These are phyloP conservation scores for Xylaria nigripes DNA, from an alignment of 495 filamentous ascomycete genomes.

Conservation along the genomic window DNA sequence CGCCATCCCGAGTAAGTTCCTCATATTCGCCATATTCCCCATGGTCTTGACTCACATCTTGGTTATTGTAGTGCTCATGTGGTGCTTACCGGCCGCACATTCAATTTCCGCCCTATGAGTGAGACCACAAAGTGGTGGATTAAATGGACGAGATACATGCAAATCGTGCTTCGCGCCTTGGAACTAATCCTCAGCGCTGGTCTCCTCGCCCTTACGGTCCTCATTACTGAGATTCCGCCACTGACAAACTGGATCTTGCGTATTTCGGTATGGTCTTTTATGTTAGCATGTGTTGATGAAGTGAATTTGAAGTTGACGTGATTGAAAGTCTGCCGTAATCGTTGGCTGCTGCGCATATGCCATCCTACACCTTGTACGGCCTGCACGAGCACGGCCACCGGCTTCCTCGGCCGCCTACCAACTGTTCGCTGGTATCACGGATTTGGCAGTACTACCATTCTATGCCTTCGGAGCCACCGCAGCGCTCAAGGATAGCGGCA, in stretches of 20 bases:
- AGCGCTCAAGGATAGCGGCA: conserved; percentile 40
- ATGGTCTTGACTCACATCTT: conserved; percentile 8
- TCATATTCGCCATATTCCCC: background rate
- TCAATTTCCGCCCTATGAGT: conserved; percentile 53
- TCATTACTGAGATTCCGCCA: conserved; percentile 55
- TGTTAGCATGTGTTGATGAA: background rate
- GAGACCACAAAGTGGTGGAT: conserved; percentile 59
- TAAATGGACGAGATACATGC: conserved; percentile 53
- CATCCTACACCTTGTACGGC: conserved; percentile 64
- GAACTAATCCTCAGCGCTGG: conserved; percentile 62
- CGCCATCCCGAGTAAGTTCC: conserved; percentile 68
- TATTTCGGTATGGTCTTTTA: conserved; percentile 53
- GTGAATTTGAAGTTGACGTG: background rate
- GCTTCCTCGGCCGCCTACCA: conserved; percentile 78
- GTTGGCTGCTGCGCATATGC: conserved; percentile 64
- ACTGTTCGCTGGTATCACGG: conserved; percentile 65
- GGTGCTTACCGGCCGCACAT: conserved; percentile 21
- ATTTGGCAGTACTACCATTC: conserved; percentile 65
- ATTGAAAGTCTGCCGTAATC: conserved; percentile 55
- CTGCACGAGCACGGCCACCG: conserved; percentile 58
- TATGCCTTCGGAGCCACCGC: conserved; percentile 64
- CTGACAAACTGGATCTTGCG: conserved; percentile 67
- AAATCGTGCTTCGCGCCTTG: conserved; percentile 56
- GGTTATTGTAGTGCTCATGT: conserved; percentile 26
- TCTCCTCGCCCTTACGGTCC: conserved; percentile 62